phyloP scores from a whole-genome alignment of 805 yeast genomes.

The Pachysolen tannophilus region DNA sequence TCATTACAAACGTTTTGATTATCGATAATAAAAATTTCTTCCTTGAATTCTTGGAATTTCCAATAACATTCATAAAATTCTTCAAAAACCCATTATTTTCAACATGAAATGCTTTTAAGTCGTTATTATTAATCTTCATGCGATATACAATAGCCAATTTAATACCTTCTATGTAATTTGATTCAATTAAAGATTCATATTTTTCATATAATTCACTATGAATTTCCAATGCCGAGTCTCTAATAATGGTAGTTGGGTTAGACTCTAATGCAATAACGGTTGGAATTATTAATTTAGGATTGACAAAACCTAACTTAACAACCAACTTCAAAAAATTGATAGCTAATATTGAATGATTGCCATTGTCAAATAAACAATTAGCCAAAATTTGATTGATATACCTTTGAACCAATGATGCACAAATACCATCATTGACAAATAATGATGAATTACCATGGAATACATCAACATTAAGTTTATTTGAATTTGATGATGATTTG shows the following conservation, averaged over 20 bases:
- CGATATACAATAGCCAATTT: conserved; percentile 43
- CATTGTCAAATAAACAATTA: conserved; percentile 34
- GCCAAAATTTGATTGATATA: conserved; percentile 42
- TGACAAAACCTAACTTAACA: conserved; percentile 60
- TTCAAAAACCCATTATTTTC: conserved; percentile 27
- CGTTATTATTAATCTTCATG: conserved; percentile 15
- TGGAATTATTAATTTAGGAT: conserved; percentile 63
- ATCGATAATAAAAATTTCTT: conserved; percentile 31
- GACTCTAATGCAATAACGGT: conserved; percentile 65
- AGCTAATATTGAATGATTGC: conserved; percentile 40
- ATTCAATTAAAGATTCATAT: conserved; percentile 65
- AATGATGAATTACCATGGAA: conserved; percentile 47
- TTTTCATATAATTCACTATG: conserved; percentile 52
- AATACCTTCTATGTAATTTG: conserved; percentile 57
- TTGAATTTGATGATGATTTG: background rate
- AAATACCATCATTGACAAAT: conserved; percentile 57
- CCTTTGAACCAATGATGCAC: conserved; percentile 64
- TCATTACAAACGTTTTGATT: conserved; percentile 22
- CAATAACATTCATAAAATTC: conserved; percentile 34
- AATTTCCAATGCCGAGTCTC: conserved; percentile 40
- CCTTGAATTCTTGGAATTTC: conserved; percentile 28
- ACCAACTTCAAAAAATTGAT: conserved; percentile 48
- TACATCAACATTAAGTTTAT: conserved; percentile 35
- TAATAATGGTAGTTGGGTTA: conserved; percentile 34
- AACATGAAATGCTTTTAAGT: too few relatives aligned